phyloP scores from a whole-genome alignment of 2,329 filamentous ascomycete genomes.

The Fusarium pseudonygamai region DNA sequence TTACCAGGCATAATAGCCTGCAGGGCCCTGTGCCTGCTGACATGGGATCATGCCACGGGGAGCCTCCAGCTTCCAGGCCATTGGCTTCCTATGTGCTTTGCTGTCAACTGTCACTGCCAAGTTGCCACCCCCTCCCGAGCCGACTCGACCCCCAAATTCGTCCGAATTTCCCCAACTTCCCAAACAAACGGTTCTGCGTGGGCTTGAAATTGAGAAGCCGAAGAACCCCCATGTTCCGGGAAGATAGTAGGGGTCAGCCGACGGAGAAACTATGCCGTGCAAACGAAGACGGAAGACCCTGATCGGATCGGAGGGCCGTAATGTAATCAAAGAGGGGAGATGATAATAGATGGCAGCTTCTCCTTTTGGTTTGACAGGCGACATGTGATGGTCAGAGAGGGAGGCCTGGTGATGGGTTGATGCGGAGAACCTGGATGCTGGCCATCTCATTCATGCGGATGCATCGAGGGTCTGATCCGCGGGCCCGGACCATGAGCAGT shows the following conservation, averaged over 20 bases:
- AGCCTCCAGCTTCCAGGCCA: slow-evolving; percentile 4
- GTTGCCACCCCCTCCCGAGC: slow-evolving; percentile 2
- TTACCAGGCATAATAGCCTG: slow-evolving; percentile 20
- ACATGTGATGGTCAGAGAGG: slow-evolving; percentile 34
- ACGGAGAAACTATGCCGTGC: slow-evolving; percentile 35
- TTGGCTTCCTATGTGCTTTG: slow-evolving; percentile 15
- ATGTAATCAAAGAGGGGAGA: slow-evolving; percentile 1
- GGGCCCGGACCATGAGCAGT: slow-evolving; percentile 8
- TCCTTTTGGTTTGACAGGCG: slow-evolving; percentile 23
- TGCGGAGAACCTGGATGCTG: slow-evolving; percentile 35
- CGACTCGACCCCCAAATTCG: slow-evolving; percentile 27
- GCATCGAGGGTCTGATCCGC: slow-evolving; percentile 34
- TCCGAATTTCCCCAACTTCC: slow-evolving; percentile 34
- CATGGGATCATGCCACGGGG: slow-evolving; percentile 26
- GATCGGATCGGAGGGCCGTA: slow-evolving; percentile 38
- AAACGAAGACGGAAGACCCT: slow-evolving; percentile 17
- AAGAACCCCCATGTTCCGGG: slow-evolving; percentile 23
- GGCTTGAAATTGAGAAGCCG: slow-evolving; percentile 1
- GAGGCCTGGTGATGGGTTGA: slow-evolving; percentile 39
- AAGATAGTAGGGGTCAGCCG: slow-evolving; percentile 25
- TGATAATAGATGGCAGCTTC: slow-evolving; percentile 24
- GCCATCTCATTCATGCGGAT: slow-evolving; percentile 35
- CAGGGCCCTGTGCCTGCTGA: slow-evolving; percentile 23
- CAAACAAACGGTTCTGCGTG: slow-evolving; percentile 24
- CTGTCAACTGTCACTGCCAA: slow-evolving; percentile 3